Base-by-base conservation (phyloP, 306 rosid species). In the Ochetophila trinervis region DNA sequence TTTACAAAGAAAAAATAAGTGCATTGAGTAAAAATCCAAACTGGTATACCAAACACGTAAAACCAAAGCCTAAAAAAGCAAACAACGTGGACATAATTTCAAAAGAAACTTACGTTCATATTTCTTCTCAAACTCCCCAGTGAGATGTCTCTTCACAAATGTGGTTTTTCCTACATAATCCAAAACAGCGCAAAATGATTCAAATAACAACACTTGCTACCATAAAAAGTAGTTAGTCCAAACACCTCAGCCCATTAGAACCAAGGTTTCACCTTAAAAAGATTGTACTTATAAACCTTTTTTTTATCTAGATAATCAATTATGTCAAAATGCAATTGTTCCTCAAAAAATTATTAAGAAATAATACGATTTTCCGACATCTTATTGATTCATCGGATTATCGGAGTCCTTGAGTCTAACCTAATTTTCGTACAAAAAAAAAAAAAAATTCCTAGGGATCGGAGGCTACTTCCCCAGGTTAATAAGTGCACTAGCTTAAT, bases 51-150 rank as follows among this genome's bases (percentile, higher is more conserved):
- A 58, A 47, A 40, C 51, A 2, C 6, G 32, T 4, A 15, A 45
- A 40, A 60, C 17, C 13, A 24, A 5, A 36, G 12, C 18, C 60
- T 0, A 63, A 20, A 63, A 20, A 22, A 21, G 9, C 10, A 16
- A 52, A 57, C n/a, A 59, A 63, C 55, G 19, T 15, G 40, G 10
- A 40, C 11, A 15, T 42, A 23, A n/a, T 2, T 5, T 1, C 3
- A 40, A 40, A 40, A 66, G 19, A 45, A 32, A 15, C 68, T 70
- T 74, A 88, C 95, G 95, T 57, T 88, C 87, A 48, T 88, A 88
- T 81, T 81, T 88, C 89, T 88, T 88, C 78, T 88, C 95, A 16
- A 88, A 88, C 70, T 88, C 95, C 34, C 95, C 91, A 0, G 95
- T 88, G 32, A 81, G 63, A 80, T 83, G 95, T 51, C 95, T 79